phyloP scores from a whole-genome alignment of 768 basidiomycete genomes.

The Leccinum imitatum region DNA sequence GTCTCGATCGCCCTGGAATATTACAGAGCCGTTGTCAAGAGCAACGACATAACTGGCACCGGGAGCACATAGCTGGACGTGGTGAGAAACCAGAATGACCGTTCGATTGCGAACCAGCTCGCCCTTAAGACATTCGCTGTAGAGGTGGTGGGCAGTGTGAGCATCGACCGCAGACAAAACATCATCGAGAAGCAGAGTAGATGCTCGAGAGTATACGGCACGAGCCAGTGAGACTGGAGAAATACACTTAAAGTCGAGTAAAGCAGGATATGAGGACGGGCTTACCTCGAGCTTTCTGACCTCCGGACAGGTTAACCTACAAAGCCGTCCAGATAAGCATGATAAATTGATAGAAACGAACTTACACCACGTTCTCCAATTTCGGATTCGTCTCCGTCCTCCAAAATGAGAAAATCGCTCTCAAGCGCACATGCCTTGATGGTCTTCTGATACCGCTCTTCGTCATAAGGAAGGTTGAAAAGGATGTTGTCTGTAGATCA shows the following conservation, averaged over 20 bases:
- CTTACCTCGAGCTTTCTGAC: slow-evolving; percentile 66
- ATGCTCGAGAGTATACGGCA: slow-evolving; percentile 88
- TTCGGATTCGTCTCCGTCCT: slow-evolving; percentile 86
- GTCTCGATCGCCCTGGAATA: slow-evolving; percentile 66
- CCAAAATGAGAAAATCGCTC: slow-evolving; percentile 75
- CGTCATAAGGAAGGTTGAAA: slow-evolving; percentile 74
- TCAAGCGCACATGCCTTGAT: slow-evolving; percentile 75
- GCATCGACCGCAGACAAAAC: slow-evolving; percentile 78
- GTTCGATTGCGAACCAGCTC: slow-evolving; percentile 78
- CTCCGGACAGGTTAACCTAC: slow-evolving; percentile 43
- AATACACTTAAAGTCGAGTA: slow-evolving; percentile 1
- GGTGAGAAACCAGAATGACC: slow-evolving; percentile 89
- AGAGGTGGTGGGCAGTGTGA: slow-evolving; percentile 81
- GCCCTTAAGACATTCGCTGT: slow-evolving; percentile 75
- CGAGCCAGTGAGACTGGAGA: slow-evolving; percentile 67
- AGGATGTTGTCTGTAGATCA: slow-evolving; percentile 60
- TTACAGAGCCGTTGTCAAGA: slow-evolving; percentile 66
- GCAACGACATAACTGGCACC: slow-evolving; percentile 82
- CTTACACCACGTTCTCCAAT: slow-evolving; percentile 82
- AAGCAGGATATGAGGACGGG: background rate
- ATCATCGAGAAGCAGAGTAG: slow-evolving; percentile 81
- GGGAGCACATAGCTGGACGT: slow-evolving; percentile 83
- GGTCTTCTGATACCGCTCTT: slow-evolving; percentile 72
- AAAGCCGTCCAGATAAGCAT: background rate
- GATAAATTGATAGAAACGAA: background rate